Conservation (phyloP, 2,329 filamentous ascomycete genomes). For the Fusarium sp. region DNA sequence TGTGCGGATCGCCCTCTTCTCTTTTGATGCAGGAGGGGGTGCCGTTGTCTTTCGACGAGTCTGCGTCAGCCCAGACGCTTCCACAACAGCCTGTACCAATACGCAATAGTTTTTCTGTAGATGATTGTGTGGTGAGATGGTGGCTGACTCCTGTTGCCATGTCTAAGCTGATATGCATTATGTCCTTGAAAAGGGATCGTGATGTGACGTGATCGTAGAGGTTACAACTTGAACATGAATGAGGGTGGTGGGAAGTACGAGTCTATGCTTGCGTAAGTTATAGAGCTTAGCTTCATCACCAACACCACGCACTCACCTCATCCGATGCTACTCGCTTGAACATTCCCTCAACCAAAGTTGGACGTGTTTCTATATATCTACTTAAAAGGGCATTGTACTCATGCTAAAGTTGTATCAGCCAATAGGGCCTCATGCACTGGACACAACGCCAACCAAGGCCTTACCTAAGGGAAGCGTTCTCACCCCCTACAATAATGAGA, state of each 20-base stretch:
- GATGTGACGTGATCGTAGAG: background rate
- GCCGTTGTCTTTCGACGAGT: background rate
- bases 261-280: background rate
- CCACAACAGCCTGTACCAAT: constrained; percentile 26
- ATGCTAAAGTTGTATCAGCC: no score
- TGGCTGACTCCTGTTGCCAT: background rate
- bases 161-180: background rate
- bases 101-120: constrained; percentile 24
- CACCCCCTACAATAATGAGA: background rate
- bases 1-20: constrained; percentile 15
- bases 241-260: background rate
- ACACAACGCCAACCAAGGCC: background rate
- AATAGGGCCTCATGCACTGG: background rate
- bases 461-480: background rate
- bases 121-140: background rate
- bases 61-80: constrained; percentile 19
- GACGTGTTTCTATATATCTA: no score
- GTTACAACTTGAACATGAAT: background rate
- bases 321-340: background rate
- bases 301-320: background rate
- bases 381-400: background rate
- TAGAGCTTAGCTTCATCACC: background rate
- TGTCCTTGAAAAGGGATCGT: no score
- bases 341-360: background rate
- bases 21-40: constrained; percentile 29